Base-by-base conservation (phyloP, 371 early-diverging fungal species). In the Saksenaea vasiformis region DNA sequence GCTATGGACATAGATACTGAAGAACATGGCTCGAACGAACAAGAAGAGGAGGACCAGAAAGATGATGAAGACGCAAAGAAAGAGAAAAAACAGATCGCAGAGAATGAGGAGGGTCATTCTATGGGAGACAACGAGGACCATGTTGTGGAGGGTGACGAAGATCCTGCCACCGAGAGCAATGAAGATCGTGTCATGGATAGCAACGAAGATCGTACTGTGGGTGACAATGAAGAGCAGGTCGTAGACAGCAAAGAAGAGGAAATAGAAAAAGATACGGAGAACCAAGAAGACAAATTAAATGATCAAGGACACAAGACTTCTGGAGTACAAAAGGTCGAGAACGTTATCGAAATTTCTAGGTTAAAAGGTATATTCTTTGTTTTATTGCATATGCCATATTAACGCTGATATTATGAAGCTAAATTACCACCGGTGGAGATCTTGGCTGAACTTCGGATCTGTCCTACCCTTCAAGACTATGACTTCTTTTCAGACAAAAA, bases 401-500 rank as follows among this genome's bases (percentile, higher is more conserved):
- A 9, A 17, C 2, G 24, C 22, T 22, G 22, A 27, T 37, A 37
- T 5, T 36, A 41, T 26, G 28, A 58, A 90, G 93, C 82, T 43
- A 85, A 82, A 74, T 56, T 85, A 56, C 79, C 79, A 1, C 60
- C 71, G 2, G 53, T 88, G 38, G 77, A 80, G 9, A 60, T 68
- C 1, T 69, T 91, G 8, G 71, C 76, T 15, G 62, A 70, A 10
- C 76, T 82, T 22, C 79, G 85, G 15, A 83, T 91, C 44, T 91
- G 92, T 54, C 92, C 93, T 0, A 83, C 89, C 0, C 68, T 93
- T 14, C 85, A 87, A 54, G 69, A 66, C 13, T 88, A 85, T 63
- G 79, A 86, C 28, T 90, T 90, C 54, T 75, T 81, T 22, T 63
- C 77, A 7, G 82, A 84, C 38, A 68, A 68, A 1, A 75, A 73